Evolutionary conservation across 192 early-diverging fungal species (phyloP), one percentile per base, ranked within the genome.

Genomic region (Cladochytrium replicatum): DNA sequence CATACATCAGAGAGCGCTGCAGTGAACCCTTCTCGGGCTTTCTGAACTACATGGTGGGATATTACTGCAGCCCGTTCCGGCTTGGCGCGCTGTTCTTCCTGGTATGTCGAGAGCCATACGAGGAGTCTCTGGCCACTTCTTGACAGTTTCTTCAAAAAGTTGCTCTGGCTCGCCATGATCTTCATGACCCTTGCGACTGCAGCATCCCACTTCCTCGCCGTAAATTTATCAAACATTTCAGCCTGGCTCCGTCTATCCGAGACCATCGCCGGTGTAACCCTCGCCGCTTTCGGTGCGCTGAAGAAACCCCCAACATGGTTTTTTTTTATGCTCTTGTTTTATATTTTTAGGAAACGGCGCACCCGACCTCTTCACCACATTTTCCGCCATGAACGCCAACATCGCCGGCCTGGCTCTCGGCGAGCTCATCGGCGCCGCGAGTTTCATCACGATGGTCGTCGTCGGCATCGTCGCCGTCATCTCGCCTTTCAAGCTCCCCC

Each of bases 341-440:
- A 29, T 7, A 4, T 23, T 11, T 37, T 28, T 28, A 19, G 91
- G 91, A 8, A 97, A 97, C 61, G 93, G 90, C 17, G 84, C 86
- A 3, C 90, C 90, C 0, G 94, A 97, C 55, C 56, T 97, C 22
- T 88, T 93, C 48, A 81, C 87, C 32, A 93, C 92, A 0, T 93
- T 86, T 49, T 63, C 68, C 30, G 88, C 72, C 19, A 52, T 60
- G 23, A 37, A 59, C 13, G 24, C 37, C 8, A 48, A 42, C 41
- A 34, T 29, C 38, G 50, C 29, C 40, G 84, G 82, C 0, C 54
- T 94, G 31, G 92, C 91, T 2, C 65, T 97, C 11, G 91, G 94
- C 15, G 89, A 95, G 58, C 75, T 97, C n/a, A 74, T 93, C 21
- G 93, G 91, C 42, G 85, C 84, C 21, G 81, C 84, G 0, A 70